These are phyloP conservation scores for Aureobasidium sp. DNA, from an alignment of 2,329 filamentous ascomycete species.

Conservation along the genomic window DNA sequence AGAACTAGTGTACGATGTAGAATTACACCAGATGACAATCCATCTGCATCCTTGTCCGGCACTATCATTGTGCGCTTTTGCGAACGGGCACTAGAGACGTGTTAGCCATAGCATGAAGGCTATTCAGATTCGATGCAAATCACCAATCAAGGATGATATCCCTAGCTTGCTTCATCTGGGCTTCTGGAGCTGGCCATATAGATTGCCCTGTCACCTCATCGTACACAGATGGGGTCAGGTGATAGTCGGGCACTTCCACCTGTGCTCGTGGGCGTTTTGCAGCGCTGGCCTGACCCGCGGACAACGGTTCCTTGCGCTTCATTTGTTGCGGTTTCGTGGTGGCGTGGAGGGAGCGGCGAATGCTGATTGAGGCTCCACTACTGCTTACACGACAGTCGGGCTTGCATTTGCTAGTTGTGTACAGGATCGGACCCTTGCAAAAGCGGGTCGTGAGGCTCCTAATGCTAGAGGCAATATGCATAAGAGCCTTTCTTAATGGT, in stretches of 20 bases:
- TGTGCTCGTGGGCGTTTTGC: slow-evolving; percentile 21
- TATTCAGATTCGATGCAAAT: slow-evolving; percentile 8
- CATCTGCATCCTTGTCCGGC: slow-evolving; percentile 62
- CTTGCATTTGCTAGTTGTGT: not conserved
- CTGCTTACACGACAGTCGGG: not conserved
- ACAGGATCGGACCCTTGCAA: not conserved
- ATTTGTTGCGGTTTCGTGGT: slow-evolving; percentile 10
- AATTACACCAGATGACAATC: slow-evolving; percentile 55
- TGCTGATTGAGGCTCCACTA: not conserved
- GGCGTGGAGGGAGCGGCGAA: not conserved
- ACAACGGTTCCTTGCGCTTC: slow-evolving; percentile 22
- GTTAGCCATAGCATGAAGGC: not conserved
- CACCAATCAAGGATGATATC: slow-evolving; percentile 51
- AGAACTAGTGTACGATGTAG: slow-evolving; percentile 50
- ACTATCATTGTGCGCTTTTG: slow-evolving; percentile 49
- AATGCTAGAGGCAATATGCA: not conserved
- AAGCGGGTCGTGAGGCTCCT: not conserved
- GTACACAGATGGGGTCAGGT: slow-evolving; percentile 32
- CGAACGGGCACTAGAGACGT: slow-evolving; percentile 38
- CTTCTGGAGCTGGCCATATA: slow-evolving; percentile 53
- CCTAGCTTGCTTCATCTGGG: slow-evolving; percentile 47
- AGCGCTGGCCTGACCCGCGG: slow-evolving; percentile 15
- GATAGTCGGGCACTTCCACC: slow-evolving; percentile 35
- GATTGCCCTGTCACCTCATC: slow-evolving; percentile 37
- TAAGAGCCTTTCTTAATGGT: not conserved